A percentile compares a stretch with the other conserved stretches of the same genome.
Evolutionary conservation across 1,139 yeast genomes (phyloP).

Genomic region (Saccharomyces pastorianus): DNA sequence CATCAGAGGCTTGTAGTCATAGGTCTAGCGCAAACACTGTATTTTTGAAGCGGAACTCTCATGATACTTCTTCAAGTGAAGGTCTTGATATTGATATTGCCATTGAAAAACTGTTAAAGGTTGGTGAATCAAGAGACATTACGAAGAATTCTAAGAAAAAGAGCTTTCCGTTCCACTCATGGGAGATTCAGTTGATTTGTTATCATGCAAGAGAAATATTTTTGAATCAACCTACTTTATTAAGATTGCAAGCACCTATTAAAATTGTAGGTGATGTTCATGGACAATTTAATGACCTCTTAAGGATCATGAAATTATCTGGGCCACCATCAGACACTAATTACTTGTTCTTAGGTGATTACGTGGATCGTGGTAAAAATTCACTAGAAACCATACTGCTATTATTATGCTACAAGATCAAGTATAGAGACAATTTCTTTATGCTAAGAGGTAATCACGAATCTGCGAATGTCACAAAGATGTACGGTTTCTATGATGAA

Average conservation of each 20-base stretch:
- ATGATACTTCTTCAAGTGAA: constrained; percentile 24
- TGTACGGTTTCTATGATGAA: constrained; percentile 83
- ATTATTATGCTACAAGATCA: constrained; percentile 65
- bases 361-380: constrained; percentile 80
- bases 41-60: constrained; percentile 25
- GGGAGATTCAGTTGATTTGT: constrained; percentile 59
- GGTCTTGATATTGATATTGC: constrained; percentile 28
- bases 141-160: constrained; percentile 4
- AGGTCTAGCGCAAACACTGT: constrained; percentile 9
- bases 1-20: constrained; percentile 11
- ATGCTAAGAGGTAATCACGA: constrained; percentile 82
- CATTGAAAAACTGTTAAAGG: constrained; percentile 26
- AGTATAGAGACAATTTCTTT: constrained; percentile 76
- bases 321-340: constrained; percentile 78
- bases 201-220: constrained; percentile 61
- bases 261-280: constrained; percentile 84
- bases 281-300: constrained; percentile 72
- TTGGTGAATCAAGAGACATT: constrained; percentile 17
- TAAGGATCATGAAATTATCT: constrained; percentile 65
- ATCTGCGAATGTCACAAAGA: constrained; percentile 73
- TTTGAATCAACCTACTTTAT: constrained; percentile 65
- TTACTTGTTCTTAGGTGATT: constrained; percentile 74
- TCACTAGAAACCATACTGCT: constrained; percentile 71
- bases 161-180: constrained; percentile 35
- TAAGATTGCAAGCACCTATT: constrained; percentile 74